Conservation (phyloP, 139 green algal genomes). For the Micractinium conductrix region DNA sequence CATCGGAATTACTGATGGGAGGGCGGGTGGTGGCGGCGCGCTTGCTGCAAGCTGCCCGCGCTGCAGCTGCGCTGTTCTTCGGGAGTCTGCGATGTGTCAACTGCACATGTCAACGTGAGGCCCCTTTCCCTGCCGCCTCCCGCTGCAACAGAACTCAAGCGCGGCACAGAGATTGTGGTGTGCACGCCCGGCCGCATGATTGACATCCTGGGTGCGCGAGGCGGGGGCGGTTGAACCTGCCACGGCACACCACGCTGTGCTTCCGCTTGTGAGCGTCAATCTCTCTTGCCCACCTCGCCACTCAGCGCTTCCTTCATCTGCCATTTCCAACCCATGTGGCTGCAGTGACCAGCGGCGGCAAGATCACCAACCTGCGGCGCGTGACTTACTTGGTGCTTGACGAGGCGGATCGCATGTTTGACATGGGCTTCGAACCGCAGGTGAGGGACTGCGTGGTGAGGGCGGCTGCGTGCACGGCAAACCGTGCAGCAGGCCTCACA, state of each 20-base stretch:
- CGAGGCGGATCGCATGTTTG: slow-evolving; percentile 99
- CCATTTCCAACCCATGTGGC: neutral
- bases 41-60: too few species aligned
- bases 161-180: slow-evolving; percentile 87
- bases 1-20: too few species aligned
- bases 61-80: too few species aligned
- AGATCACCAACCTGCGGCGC: slow-evolving; percentile 95
- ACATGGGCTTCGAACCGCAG: slow-evolving; percentile 97
- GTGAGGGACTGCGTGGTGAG: too few species aligned
- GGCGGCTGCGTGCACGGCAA: too few species aligned
- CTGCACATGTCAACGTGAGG: too few species aligned
- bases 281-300: neutral
- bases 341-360: slow-evolving; percentile 75
- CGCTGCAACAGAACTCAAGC: slow-evolving; percentile 96
- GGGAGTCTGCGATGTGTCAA: too few species aligned
- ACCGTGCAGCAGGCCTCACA: too few species aligned
- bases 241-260: too few species aligned
- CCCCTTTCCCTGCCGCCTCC: too few species aligned
- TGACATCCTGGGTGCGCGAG: slow-evolving; percentile 83
- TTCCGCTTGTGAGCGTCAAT: neutral
- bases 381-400: slow-evolving; percentile 98
- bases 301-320: neutral
- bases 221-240: too few species aligned
- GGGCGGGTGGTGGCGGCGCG: too few species aligned
- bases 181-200: slow-evolving; percentile 99